phyloP scores from a whole-genome alignment of 192 early-diverging fungal species.

The Diversispora eburnea region DNA sequence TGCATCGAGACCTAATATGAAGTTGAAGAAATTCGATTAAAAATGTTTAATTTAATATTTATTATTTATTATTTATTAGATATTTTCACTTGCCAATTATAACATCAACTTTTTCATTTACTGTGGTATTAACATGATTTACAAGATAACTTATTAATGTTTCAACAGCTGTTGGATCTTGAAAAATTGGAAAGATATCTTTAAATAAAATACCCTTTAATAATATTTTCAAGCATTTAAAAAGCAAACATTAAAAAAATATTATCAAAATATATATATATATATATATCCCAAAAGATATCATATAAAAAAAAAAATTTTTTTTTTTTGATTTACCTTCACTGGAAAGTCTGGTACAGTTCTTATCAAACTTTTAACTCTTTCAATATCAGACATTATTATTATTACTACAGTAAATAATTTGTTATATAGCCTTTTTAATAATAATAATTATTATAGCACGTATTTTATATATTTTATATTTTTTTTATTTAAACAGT shows the following conservation, averaged over 20 bases:
- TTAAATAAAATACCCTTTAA: constrained; percentile 90
- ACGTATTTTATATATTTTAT: too few relatives aligned
- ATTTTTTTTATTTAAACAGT: too few relatives aligned
- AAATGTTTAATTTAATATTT: background rate
- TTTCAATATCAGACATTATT: constrained; percentile 45
- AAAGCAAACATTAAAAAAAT: background rate
- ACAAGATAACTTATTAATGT: constrained; percentile 83
- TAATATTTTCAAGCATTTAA: background rate
- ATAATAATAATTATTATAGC: too few relatives aligned
- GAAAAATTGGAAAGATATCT: constrained; percentile 97
- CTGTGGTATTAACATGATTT: constrained; percentile 66
- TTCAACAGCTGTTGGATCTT: constrained; percentile 90
- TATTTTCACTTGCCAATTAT: constrained; percentile 66
- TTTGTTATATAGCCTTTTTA: too few relatives aligned
- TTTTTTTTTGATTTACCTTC: constrained; percentile 50
- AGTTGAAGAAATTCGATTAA: background rate
- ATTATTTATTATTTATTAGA: background rate
- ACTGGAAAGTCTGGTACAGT: constrained; percentile 78
- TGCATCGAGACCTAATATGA: constrained; percentile 75
- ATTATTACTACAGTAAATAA: too few relatives aligned
- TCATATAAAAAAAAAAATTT: background rate
- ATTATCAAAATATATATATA: background rate
- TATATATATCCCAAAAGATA: background rate
- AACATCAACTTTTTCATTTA: constrained; percentile 72
- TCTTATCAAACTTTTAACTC: constrained; percentile 44